Base-by-base conservation (phyloP, 1,139 yeast genomes). In the Lodderomyces oxycetoniae region DNA sequence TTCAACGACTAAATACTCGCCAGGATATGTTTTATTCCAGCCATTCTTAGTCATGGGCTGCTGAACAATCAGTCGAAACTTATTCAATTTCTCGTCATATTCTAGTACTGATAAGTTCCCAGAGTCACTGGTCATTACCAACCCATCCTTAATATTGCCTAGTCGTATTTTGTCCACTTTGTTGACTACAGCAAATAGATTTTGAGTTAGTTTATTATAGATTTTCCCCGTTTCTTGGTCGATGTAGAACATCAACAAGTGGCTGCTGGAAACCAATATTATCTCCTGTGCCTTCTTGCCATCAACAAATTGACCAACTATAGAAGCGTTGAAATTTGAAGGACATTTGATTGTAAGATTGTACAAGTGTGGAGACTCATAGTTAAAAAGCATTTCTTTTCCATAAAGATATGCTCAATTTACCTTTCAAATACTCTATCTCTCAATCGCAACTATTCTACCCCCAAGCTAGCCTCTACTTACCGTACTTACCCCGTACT, bases 21-120 rank as follows among this genome's bases (percentile, higher is more conserved):
- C 95, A 0, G 96, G 95, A 0, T 84, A 67, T 1, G 79, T 60
- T 43, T 95, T 63, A 35, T 93, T 64, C 26, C 88, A 63, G 0
- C 95, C 95, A 19, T 84, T 71, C 49, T 87, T 83, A 29, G 80
- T 75, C 48, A 74, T 77, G 1, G 95, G 82, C 47, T 83, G 91
- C 41, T 77, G 77, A 30, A 70, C 62, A 1, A 77, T 43, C 0
- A 78, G 61, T 11, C 59, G 59, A 46, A 87, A 79, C 34, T 52
- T 53, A 17, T 62, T 54, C 9, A 52, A 41, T 1, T 53, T 56
- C 0, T 53, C 43, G 31, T 72, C 65, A 46, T 71, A 75, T 42
- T 74, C 75, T 11, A 81, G 55, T 0, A 89, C 55, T 0, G 80
- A 63, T 14, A 88, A 46, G 37, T 77, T 75, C 0, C 97, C 97